Conservation (phyloP, 1,284 basidiomycete genomes). For the Ganoderma leucocontextum region DNA sequence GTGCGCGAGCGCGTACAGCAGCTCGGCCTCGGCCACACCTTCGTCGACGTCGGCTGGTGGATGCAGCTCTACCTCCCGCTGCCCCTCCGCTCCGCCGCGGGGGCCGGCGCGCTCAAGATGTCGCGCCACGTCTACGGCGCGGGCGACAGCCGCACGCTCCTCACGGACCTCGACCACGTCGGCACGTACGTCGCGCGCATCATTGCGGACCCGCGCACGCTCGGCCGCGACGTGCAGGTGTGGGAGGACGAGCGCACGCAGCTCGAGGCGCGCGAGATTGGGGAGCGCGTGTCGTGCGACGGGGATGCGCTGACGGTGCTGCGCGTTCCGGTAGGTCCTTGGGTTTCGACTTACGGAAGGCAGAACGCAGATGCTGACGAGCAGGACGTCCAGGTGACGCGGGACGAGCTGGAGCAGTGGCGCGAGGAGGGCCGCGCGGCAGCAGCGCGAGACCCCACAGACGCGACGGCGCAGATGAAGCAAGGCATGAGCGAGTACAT, state of each 20-base stretch:
- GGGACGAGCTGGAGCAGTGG: constrained; percentile 22
- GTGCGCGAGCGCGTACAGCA: constrained; percentile 29
- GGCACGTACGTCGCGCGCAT: constrained; percentile 37
- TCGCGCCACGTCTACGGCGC: constrained; percentile 19
- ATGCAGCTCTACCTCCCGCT: constrained; percentile 34
- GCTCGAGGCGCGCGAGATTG: constrained; percentile 27
- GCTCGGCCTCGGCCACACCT: constrained; percentile 33
- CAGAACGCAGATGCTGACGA: not conserved
- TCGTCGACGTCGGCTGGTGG: constrained; percentile 41
- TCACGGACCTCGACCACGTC: constrained; percentile 34
- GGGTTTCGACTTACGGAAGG: not conserved
- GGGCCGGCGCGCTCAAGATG: not conserved
- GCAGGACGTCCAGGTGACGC: constrained; percentile 12
- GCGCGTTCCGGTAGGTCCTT: constrained; percentile 1
- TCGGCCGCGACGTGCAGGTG: constrained; percentile 38
- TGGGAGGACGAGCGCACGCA: constrained; percentile 40
- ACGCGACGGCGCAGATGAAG: constrained; percentile 3
- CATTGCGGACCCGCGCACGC: constrained; percentile 38
- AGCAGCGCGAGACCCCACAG: not conserved
- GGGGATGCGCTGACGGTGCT: constrained; percentile 21
- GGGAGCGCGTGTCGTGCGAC: constrained; percentile 29
- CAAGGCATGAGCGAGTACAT: constrained; percentile 25
- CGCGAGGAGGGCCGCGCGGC: constrained; percentile 10
- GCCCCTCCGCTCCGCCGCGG: not conserved
- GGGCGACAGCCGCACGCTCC: constrained; percentile 25